Conservation (phyloP, 2,329 filamentous ascomycete species). For the Diaporthe sp. region DNA sequence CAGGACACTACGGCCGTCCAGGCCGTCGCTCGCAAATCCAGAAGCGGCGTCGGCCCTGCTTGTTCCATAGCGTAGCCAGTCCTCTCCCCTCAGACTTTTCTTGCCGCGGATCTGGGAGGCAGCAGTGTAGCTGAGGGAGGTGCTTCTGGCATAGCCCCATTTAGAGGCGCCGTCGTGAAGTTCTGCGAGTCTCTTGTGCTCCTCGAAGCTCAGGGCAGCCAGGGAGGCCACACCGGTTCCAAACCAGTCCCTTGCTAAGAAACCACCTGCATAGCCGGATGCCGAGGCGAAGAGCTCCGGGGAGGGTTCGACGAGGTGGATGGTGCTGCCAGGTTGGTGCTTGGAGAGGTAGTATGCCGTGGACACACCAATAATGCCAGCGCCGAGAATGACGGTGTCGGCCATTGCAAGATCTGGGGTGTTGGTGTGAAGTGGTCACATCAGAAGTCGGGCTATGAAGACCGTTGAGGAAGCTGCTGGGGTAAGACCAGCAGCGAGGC, state of each 20-base stretch:
- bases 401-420: slow-evolving; percentile 49
- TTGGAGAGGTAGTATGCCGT: slow-evolving; percentile 79
- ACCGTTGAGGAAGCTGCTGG: slow-evolving; percentile 27
- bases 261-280: slow-evolving; percentile 80
- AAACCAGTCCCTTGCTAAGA: slow-evolving; percentile 82
- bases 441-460: slow-evolving; percentile 11
- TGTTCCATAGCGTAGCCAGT: slow-evolving; percentile 75
- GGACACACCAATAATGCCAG: slow-evolving; percentile 77
- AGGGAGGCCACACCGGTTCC: slow-evolving; percentile 67
- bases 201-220: slow-evolving; percentile 75
- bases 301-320: slow-evolving; percentile 62
- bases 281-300: slow-evolving; percentile 77
- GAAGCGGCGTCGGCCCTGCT: slow-evolving; percentile 69
- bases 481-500: slow-evolving; percentile 14
- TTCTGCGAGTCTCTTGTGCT: slow-evolving; percentile 75
- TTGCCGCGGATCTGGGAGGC: slow-evolving; percentile 45
- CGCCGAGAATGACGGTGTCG: slow-evolving; percentile 75
- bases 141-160: slow-evolving; percentile 67
- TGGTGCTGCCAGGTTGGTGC: slow-evolving; percentile 55
- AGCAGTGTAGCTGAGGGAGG: slow-evolving; percentile 64
- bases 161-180: slow-evolving; percentile 66
- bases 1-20: slow-evolving; percentile 34
- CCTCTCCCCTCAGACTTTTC: slow-evolving; percentile 62
- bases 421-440: slow-evolving; percentile 11
- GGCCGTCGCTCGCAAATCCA: slow-evolving; percentile 43